A percentile compares a stretch with the other conserved stretches of the same genome.
Conservation (phyloP, 345 rosid genomes). For the Murraya paniculata region DNA sequence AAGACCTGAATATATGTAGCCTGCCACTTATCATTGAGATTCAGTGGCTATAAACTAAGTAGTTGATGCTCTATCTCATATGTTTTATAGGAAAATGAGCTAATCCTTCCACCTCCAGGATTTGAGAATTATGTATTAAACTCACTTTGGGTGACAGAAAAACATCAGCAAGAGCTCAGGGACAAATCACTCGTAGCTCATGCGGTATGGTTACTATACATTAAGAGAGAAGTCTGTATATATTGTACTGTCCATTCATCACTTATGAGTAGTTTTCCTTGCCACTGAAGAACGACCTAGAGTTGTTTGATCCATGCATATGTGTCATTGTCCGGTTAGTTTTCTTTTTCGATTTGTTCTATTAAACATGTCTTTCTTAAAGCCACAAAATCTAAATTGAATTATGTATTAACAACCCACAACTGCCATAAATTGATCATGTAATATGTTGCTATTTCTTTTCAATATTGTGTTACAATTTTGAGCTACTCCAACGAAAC, state of each 20-base stretch:
- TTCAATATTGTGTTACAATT: background rate
- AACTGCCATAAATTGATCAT: background rate
- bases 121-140: background rate
- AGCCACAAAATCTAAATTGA: background rate
- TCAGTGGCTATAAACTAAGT: background rate
- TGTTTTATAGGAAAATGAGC: background rate
- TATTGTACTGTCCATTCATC: background rate
- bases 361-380: background rate
- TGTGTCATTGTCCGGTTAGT: background rate
- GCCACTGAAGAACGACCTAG: background rate
- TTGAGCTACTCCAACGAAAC: background rate
- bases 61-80: constrained; percentile 4
- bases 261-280: background rate
- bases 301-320: background rate
- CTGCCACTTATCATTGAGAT: background rate
- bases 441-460: background rate
- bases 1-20: background rate
- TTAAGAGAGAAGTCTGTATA: background rate
- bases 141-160: background rate
- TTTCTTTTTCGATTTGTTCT: background rate
- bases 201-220: background rate
- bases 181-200: background rate
- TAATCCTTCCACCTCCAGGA: background rate
- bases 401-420: background rate
- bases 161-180: background rate